Evolutionary conservation across 176 grass and related monocot genomes (phyloP), one percentile per base, ranked within the genome.

Genomic region (Typha latifolia): DNA sequence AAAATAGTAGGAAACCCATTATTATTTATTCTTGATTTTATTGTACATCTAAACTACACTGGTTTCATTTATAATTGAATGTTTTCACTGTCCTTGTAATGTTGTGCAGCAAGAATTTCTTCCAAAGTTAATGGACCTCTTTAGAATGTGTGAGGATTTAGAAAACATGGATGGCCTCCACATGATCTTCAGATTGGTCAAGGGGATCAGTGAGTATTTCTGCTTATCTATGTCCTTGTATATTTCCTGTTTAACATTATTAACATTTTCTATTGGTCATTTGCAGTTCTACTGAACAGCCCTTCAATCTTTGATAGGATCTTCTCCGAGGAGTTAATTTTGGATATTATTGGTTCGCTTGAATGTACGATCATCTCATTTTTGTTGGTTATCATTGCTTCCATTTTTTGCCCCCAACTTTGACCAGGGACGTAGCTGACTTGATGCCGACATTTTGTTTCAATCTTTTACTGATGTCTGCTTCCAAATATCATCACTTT

Each of bases 171-270:
- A 84, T 84, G 78, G 66, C 65, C 85, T 96, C 32, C 82, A 84
- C 80, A 82, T 80, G 85, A 89, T 91, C 62, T 91, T 86, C 79
- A 85, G 75, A 91, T 79, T 96, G 74, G 92, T 88, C 53, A 89
- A 81, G 61, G 88, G 74, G 72, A 85, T 89, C 37, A 84, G 92
- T 96, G 84, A 80, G 92, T 86, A 43, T 7, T 50, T 62, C 56
- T 73, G 56, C 23, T 47, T 68, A 61, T 70, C 62, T 78, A 83
- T 79, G 62, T 79, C 49, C 9, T 56, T 24, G 37, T 69, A 10
- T 51, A 20, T 12, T 66, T 75, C 43, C 52, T 71, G 66, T 61
- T 23, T 16, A 52, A 64, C 57, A 61, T 67, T 47, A 69, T 61
- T 87, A 26, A 82, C 27, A 51, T 23, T 85, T 53, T 85, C 74